Conservation (phyloP, 106 monocot species). For the Dactylorhiza incarnata region DNA sequence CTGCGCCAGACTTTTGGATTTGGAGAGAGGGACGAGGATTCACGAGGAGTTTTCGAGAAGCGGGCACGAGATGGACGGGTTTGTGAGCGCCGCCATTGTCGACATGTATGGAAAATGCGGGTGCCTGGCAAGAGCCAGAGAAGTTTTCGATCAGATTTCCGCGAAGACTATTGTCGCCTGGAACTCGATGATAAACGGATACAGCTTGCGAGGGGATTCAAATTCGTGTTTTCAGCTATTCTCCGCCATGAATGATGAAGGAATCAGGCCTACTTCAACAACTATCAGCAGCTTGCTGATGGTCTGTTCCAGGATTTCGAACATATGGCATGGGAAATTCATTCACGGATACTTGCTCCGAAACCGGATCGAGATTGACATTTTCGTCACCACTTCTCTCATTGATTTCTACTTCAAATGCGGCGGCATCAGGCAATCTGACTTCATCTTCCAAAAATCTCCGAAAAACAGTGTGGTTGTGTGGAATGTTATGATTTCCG, state of each 20-base stretch:
- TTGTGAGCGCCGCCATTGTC: slow-evolving; percentile 43
- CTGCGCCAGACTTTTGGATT: slow-evolving; percentile 45
- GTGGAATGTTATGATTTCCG: slow-evolving; percentile 84
- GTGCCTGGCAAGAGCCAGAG: slow-evolving; percentile 34
- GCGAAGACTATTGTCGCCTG: slow-evolving; percentile 40
- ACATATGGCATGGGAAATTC: slow-evolving; percentile 39
- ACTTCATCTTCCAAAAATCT: slow-evolving; percentile 30
- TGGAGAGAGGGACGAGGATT: slow-evolving; percentile 41
- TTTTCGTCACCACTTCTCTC: slow-evolving; percentile 42
- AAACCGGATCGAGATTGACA: slow-evolving; percentile 35
- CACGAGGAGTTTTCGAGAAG: slow-evolving; percentile 34
- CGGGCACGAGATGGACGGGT: slow-evolving; percentile 36
- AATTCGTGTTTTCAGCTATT: slow-evolving; percentile 42
- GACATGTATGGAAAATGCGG: slow-evolving; percentile 82
- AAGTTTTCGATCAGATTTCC: slow-evolving; percentile 43
- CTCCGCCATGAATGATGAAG: slow-evolving; percentile 32
- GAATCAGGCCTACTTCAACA: slow-evolving; percentile 37
- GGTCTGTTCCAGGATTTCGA: slow-evolving; percentile 39
- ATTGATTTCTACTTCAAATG: slow-evolving; percentile 74
- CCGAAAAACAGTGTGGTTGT: slow-evolving; percentile 28
- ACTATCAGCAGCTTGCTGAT: slow-evolving; percentile 59
- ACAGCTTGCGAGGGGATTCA: slow-evolving; percentile 33
- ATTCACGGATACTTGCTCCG: slow-evolving; percentile 54
- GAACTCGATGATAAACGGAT: slow-evolving; percentile 70
- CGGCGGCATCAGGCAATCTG: slow-evolving; percentile 25